Evolutionary conservation across 176 grass and related monocot genomes (phyloP), one percentile per base, ranked within the genome.

Genomic region (Chrysopogon serrulatus): DNA sequence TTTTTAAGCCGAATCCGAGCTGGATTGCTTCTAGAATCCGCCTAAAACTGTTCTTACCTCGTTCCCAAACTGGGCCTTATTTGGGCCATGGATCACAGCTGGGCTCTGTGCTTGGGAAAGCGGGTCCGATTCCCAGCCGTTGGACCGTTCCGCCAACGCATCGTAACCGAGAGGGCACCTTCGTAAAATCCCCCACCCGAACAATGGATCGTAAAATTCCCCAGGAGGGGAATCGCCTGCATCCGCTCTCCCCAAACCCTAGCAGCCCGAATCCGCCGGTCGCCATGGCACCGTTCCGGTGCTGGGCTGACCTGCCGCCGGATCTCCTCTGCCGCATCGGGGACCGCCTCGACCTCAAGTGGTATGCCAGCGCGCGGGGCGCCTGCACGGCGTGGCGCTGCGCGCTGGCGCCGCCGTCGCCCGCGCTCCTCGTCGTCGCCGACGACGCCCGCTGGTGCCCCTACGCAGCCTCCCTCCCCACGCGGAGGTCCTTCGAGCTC

Each of bases 301-400:
- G 83, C 78, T 90, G 88, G 88, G 88, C 83, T 43, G 88, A 90
- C 84, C 88, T 90, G 83, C 88, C 88, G 41, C 63, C 88, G 3
- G 88, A 90, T 79, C 83, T 90, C 10, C 83, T 90, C 72, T 77
- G 71, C 88, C 88, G 83, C 43, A 72, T 90, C 88, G 88, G 88
- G 11, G 88, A 90, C 78, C 67, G 72, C 31, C 83, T 90, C 21
- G 83, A 90, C 72, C 83, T 90, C 88, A 90, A 90, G 78, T 90
- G 88, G 78, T 90, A 90, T 56, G 72, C 78, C 65, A 86, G 88
- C 65, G 88, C 78, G 54, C 64, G 88, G 27, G 88, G 88, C 33
- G 72, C 78, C 33, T 90, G 88, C 78, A 90, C 83, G 72, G 83
- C 83, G 27, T 90, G 88, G 88, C 88, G 88, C 11, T 82, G 53